A percentile compares a stretch with the other conserved stretches of the same genome.
phyloP scores from a whole-genome alignment of 2,329 filamentous ascomycete species.

The Xylaria sp. region DNA sequence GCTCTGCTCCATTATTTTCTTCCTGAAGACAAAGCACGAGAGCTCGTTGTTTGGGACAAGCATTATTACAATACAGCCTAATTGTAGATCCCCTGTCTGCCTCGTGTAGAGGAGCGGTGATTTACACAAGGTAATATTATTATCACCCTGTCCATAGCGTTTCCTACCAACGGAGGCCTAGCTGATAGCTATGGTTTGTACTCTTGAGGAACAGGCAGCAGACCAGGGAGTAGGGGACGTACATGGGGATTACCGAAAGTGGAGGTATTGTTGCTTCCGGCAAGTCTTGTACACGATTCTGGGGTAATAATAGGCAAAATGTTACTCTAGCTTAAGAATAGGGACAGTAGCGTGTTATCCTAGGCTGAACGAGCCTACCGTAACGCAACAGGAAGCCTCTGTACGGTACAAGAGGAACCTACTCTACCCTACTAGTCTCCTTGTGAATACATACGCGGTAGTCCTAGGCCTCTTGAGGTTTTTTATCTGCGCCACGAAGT shows the following conservation, averaged over 20 bases:
- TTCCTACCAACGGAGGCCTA: not conserved
- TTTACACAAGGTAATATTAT: not conserved
- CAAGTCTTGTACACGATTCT: not conserved
- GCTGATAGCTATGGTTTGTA: not conserved
- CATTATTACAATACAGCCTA: not conserved
- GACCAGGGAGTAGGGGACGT: not conserved
- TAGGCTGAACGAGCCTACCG: not conserved
- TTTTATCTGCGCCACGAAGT: conserved; percentile 3
- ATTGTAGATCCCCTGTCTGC: not conserved
- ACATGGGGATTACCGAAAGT: not conserved
- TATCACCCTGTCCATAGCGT: not conserved
- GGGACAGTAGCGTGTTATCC: not conserved
- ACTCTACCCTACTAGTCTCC: not conserved
- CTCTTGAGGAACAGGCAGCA: not conserved
- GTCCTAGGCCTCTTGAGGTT: not conserved
- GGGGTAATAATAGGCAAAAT: conserved; percentile 8
- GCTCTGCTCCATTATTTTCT: not conserved
- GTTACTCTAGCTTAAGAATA: not conserved
- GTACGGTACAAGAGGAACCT: not conserved
- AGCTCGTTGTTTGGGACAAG: not conserved
- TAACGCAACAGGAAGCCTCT: not conserved
- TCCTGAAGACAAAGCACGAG: not conserved
- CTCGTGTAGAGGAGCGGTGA: not conserved
- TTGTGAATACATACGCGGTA: too few species aligned
- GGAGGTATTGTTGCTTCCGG: not conserved